These are phyloP conservation scores for Leishmania gerbilli DNA, from an alignment of 208 protist genomes.

Conservation along the genomic window DNA sequence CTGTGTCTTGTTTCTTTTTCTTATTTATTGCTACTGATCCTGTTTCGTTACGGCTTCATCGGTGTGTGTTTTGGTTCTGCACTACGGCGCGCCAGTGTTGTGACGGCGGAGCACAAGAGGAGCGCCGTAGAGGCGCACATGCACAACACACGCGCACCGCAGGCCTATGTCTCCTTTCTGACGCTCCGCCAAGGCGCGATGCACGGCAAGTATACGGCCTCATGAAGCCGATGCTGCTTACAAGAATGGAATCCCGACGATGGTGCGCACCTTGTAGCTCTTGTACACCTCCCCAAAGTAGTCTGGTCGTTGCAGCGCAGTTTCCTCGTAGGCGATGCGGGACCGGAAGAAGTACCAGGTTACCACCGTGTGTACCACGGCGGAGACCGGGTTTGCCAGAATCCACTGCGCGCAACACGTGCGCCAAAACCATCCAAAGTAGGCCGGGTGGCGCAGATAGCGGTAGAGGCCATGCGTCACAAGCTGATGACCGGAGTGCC, in stretches of 20 bases:
- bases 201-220: neutral
- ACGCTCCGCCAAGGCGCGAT: neutral
- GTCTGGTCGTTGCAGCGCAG: conserved; percentile 49
- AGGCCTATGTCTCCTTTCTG: neutral
- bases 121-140: neutral
- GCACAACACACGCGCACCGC: neutral
- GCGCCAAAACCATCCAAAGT: conserved; percentile 97
- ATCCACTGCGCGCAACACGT: conserved; percentile 91
- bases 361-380: conserved; percentile 66
- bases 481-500: conserved; percentile 78
- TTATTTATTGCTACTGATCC: too few relatives aligned
- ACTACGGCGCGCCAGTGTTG: neutral
- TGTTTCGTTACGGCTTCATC: too few relatives aligned
- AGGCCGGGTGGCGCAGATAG: conserved; percentile 92
- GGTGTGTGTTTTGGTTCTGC: too few relatives aligned
- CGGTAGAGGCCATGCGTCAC: conserved; percentile 92
- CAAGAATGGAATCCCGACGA: conserved; percentile 89
- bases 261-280: conserved; percentile 67
- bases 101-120: neutral
- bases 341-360: conserved; percentile 93
- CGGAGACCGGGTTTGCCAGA: conserved; percentile 92
- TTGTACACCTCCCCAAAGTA: conserved; percentile 93
- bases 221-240: neutral
- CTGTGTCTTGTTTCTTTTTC: too few relatives aligned
- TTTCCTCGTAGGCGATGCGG: conserved; percentile 93